phyloP scores from a whole-genome alignment of 2,329 filamentous ascomycete genomes.

The Cryphonectria nitschkei region DNA sequence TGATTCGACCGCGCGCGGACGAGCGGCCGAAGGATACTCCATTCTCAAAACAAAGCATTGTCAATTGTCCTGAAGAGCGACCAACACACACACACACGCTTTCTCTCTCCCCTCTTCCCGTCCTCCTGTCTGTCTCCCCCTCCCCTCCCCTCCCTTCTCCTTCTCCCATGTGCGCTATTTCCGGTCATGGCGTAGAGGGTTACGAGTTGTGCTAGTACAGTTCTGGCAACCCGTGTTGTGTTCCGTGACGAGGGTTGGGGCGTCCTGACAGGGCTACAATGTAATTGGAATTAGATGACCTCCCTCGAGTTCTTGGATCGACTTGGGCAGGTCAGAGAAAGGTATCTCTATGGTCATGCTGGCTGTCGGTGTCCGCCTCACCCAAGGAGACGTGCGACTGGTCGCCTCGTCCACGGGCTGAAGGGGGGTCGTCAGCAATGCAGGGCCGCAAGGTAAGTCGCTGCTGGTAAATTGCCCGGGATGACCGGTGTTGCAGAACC shows the following conservation, averaged over 20 bases:
- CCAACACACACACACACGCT: not conserved
- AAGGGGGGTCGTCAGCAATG: constrained; percentile 22
- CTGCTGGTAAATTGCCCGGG: constrained; percentile 19
- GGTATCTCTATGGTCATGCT: not conserved
- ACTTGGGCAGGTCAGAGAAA: not conserved
- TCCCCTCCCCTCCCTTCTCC: not conserved
- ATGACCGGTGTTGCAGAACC: constrained; percentile 2
- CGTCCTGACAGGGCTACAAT: not conserved
- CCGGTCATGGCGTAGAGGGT: not conserved
- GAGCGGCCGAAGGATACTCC: not conserved
- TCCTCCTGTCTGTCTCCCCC: no score
- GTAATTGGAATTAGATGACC: not conserved
- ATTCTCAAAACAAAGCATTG: not conserved
- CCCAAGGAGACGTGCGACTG: constrained; percentile 25
- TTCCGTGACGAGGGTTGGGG: not conserved
- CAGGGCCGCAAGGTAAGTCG: constrained; percentile 20
- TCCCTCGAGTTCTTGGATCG: not conserved
- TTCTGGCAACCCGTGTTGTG: not conserved
- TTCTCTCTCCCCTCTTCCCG: no score
- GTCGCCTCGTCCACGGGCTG: constrained; percentile 29
- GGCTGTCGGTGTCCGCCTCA: constrained; percentile 24
- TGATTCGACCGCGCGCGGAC: not conserved
- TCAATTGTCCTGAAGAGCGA: not conserved
- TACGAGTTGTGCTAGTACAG: constrained; percentile 1
- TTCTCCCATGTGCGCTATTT: not conserved